Evolutionary conservation across 441 rosid genomes (phyloP).

Genomic region (Croton laevigatus): DNA sequence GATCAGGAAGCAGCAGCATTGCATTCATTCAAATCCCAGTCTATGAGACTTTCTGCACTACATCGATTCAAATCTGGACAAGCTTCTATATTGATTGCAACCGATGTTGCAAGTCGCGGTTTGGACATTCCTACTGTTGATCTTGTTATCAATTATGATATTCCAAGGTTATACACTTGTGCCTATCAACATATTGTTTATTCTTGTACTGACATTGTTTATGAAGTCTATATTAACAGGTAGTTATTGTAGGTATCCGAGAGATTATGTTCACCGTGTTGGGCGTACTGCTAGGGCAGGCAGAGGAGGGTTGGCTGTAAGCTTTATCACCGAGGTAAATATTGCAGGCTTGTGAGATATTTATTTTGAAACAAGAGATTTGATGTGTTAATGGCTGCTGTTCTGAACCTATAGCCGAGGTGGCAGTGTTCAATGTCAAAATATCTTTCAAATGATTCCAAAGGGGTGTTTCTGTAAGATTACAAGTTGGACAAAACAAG

Average conservation of each 20-base stretch:
- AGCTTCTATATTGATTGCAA: conserved; percentile 70
- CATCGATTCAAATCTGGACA: conserved; percentile 85
- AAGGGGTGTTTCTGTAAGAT: background rate
- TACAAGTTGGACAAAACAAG: no score
- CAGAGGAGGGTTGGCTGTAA: conserved; percentile 84
- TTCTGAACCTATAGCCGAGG: background rate
- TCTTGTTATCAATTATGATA: conserved; percentile 86
- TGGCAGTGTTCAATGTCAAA: background rate
- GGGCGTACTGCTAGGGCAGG: conserved; percentile 99
- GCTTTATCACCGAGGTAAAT: conserved; percentile 75
- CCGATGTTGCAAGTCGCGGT: conserved; percentile 97
- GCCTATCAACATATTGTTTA: background rate
- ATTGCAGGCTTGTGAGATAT: background rate
- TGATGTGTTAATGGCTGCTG: background rate
- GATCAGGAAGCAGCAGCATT: conserved; percentile 69
- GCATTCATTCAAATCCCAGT: conserved; percentile 82
- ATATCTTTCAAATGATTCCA: background rate
- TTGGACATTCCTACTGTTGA: conserved; percentile 97
- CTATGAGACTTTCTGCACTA: conserved; percentile 70
- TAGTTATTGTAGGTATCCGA: conserved; percentile 52
- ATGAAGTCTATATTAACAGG: conserved; percentile 4
- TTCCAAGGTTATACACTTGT: conserved; percentile 59
- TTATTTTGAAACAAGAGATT: background rate
- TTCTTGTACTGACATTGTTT: background rate
- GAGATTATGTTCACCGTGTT: conserved; percentile 96